Percentiles rank a stretch among this genome's conserved stretches.
Conservation (phyloP, 345 rosid species). For the Xanthoceras sorbifolium region DNA sequence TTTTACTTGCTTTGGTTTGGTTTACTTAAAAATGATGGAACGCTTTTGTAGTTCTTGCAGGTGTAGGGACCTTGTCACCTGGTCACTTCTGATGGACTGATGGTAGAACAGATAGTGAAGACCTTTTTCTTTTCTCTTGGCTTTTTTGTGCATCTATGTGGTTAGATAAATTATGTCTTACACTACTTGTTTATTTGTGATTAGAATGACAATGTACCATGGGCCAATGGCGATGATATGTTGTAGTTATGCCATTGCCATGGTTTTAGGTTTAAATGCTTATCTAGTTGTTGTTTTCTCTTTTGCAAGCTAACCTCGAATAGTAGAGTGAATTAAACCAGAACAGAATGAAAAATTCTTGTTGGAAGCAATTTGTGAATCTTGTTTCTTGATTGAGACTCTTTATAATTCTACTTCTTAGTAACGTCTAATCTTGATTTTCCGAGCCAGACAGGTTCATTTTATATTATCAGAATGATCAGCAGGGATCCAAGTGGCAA, state of each 20-base stretch:
- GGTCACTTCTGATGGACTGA: conserved; percentile 36
- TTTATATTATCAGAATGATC: neutral
- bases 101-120: conserved; percentile 50
- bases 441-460: neutral
- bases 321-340: conserved; percentile 25
- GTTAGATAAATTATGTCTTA: conserved; percentile 44
- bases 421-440: neutral
- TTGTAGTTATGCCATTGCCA: conserved; percentile 53
- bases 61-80: conserved; percentile 36
- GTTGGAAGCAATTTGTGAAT: conserved; percentile 2
- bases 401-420: neutral
- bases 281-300: conserved; percentile 22
- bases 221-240: conserved; percentile 46
- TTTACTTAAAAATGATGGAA: conserved; percentile 11
- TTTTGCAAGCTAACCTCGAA: conserved; percentile 35
- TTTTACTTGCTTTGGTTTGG: neutral
- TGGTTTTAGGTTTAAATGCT: conserved; percentile 39
- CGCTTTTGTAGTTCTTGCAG: conserved; percentile 36
- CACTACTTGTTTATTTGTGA: conserved; percentile 37
- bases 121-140: conserved; percentile 21
- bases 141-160: conserved; percentile 46
- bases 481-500: neutral
- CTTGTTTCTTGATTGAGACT: neutral
- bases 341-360: conserved; percentile 32
- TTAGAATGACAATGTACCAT: conserved; percentile 42